Conservation (phyloP, 495 filamentous ascomycete species). For the Penicillium salamii region DNA sequence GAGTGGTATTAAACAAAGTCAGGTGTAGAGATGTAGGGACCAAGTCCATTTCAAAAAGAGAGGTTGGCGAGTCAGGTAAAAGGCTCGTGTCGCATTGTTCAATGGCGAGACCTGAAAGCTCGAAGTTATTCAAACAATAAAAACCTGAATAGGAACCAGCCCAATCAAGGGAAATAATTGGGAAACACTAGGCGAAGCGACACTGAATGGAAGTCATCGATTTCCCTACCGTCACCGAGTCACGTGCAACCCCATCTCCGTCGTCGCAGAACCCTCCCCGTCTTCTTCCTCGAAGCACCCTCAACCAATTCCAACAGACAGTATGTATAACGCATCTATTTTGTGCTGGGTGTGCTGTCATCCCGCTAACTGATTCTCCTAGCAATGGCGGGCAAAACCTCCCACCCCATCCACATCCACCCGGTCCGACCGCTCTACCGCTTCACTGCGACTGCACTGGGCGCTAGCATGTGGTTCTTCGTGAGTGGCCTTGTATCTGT, state of each 20-base stretch:
- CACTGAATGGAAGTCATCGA: no score
- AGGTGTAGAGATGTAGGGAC: neutral
- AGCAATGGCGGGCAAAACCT: constrained; percentile 53
- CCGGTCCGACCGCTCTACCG: constrained; percentile 74
- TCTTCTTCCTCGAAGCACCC: constrained; percentile 10
- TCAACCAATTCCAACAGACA: constrained; percentile 11
- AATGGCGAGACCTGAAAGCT: neutral
- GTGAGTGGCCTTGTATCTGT: constrained; percentile 51
- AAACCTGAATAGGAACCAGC: constrained; percentile 6
- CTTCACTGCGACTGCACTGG: constrained; percentile 78
- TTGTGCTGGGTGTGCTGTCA: neutral
- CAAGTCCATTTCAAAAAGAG: neutral
- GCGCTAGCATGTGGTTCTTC: constrained; percentile 99
- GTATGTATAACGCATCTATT: constrained; percentile 1
- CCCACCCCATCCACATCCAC: constrained; percentile 71
- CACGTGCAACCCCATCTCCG: constrained; percentile 7
- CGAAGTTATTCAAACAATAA: neutral
- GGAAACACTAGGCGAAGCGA: no score
- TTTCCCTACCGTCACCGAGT: neutral
- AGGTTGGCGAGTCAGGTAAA: neutral
- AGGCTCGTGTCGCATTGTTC: constrained; percentile 10
- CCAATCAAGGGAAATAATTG: neutral
- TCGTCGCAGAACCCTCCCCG: constrained; percentile 7
- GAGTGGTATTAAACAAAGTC: neutral
- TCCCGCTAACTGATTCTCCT: neutral